Percentiles rank a stretch among this genome's conserved stretches.
These are phyloP conservation scores for Centaurea solstitialis DNA, from an alignment of 129 eudicot genomes.

Conservation along the genomic window DNA sequence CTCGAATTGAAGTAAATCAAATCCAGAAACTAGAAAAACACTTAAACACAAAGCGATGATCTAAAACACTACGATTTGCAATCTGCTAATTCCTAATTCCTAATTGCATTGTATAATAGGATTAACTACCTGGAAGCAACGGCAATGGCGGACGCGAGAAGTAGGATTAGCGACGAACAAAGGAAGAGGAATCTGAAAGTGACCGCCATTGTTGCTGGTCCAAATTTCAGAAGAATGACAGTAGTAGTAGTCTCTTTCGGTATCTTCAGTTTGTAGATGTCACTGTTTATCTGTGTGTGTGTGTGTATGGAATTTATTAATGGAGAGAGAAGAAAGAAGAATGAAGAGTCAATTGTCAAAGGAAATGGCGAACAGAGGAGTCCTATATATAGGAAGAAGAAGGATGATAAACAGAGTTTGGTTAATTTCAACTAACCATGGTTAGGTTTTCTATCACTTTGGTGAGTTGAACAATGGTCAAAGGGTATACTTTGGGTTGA, in stretches of 20 bases:
- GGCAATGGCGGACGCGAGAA: slow-evolving; percentile 33
- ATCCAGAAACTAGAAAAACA: neutral
- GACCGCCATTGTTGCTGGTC: slow-evolving; percentile 47
- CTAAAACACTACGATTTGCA: too few species aligned
- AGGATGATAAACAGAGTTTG: slow-evolving; percentile 21
- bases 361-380: slow-evolving; percentile 19
- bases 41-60: neutral
- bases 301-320: neutral
- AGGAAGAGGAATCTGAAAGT: slow-evolving; percentile 23
- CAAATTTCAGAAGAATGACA: neutral
- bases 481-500: too few species aligned
- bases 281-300: neutral
- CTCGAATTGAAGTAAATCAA: neutral
- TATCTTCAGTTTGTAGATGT: neutral
- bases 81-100: too few species aligned
- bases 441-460: slow-evolving; percentile 41
- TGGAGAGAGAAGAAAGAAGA: slow-evolving; percentile 2
- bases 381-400: slow-evolving; percentile 22
- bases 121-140: slow-evolving; percentile 29
- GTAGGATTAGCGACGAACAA: slow-evolving; percentile 24
- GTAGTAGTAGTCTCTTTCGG: neutral
- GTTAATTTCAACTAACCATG: slow-evolving; percentile 34
- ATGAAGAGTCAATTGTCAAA: slow-evolving; percentile 5
- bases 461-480: neutral
- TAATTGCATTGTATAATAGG: neutral